phyloP scores from a whole-genome alignment of 345 rosid species.

The Ceriops decandra region DNA sequence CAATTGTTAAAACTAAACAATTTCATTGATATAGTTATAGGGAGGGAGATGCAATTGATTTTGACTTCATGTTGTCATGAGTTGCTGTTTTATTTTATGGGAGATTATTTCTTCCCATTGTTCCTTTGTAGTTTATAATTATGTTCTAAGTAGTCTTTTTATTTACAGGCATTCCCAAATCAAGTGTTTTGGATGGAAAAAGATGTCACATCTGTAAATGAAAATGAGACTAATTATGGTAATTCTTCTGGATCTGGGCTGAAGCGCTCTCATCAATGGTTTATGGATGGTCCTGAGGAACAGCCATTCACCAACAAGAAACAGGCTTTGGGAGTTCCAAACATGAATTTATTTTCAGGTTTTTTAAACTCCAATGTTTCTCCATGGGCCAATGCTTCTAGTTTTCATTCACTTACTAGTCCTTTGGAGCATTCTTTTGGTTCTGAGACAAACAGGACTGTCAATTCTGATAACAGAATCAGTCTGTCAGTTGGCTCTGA shows the following conservation, averaged over 20 bases:
- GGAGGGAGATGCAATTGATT: neutral
- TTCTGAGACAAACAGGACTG: conserved; percentile 28
- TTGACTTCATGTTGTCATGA: neutral
- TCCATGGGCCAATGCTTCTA: conserved; percentile 41
- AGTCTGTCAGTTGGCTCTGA: conserved; percentile 30
- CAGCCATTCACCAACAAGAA: conserved; percentile 45
- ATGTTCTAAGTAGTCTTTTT: neutral
- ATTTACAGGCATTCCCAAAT: conserved; percentile 35
- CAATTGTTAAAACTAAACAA: neutral
- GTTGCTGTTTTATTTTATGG: neutral
- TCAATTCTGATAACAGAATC: conserved; percentile 33
- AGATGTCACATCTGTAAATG: conserved; percentile 30
- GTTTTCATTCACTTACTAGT: conserved; percentile 37
- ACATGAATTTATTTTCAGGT: conserved; percentile 33
- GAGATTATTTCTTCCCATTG: neutral
- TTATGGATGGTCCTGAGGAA: conserved; percentile 41
- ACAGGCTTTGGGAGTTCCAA: conserved; percentile 42
- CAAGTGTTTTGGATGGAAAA: conserved; percentile 46
- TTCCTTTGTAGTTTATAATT: neutral
- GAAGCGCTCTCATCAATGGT: conserved; percentile 50
- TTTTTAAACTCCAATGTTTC: conserved; percentile 34
- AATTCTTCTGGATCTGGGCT: conserved; percentile 36
- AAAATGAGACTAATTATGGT: conserved; percentile 35
- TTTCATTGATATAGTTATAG: neutral
- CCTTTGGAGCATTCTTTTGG: conserved; percentile 39